A percentile compares a stretch with the other conserved stretches of the same genome.
These are phyloP conservation scores for Ophiostoma pallidulum DNA, from an alignment of 2,329 filamentous ascomycete genomes.

Conservation along the genomic window DNA sequence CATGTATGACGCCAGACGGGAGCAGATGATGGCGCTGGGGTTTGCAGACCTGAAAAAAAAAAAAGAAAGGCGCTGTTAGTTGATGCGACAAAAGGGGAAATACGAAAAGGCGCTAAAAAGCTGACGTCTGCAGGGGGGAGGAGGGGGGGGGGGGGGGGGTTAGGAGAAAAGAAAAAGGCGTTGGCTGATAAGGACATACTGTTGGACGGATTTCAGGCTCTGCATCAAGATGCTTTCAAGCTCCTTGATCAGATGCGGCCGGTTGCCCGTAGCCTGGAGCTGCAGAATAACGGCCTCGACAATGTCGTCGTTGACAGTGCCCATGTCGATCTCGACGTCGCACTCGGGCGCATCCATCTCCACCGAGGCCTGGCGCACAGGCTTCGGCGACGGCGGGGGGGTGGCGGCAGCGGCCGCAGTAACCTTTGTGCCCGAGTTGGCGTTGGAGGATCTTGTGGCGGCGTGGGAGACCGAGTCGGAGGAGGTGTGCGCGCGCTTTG, in stretches of 20 bases:
- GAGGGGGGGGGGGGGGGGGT: neutral
- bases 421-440: conserved; percentile 23
- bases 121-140: neutral
- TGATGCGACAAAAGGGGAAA: conserved; percentile 16
- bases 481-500: conserved; percentile 66
- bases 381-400: conserved; percentile 64
- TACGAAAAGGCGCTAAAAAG: conserved; percentile 4
- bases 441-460: conserved; percentile 2
- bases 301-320: conserved; percentile 87
- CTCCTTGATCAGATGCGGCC: conserved; percentile 91
- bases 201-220: conserved; percentile 74
- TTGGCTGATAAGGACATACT: conserved; percentile 50
- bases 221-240: conserved; percentile 70
- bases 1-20: conserved; percentile 78
- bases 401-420: conserved; percentile 42
- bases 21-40: conserved; percentile 89
- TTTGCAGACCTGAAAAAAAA: conserved; percentile 68
- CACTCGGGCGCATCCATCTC: conserved; percentile 29
- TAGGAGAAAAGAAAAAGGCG: neutral
- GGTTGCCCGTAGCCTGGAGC: conserved; percentile 80
- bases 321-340: conserved; percentile 58
- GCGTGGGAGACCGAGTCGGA: conserved; percentile 24
- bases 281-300: conserved; percentile 84
- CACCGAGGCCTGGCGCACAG: conserved; percentile 28
- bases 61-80: conserved; percentile 21